phyloP scores from a whole-genome alignment of 345 rosid species.

The Excoecaria cochinchinensis region DNA sequence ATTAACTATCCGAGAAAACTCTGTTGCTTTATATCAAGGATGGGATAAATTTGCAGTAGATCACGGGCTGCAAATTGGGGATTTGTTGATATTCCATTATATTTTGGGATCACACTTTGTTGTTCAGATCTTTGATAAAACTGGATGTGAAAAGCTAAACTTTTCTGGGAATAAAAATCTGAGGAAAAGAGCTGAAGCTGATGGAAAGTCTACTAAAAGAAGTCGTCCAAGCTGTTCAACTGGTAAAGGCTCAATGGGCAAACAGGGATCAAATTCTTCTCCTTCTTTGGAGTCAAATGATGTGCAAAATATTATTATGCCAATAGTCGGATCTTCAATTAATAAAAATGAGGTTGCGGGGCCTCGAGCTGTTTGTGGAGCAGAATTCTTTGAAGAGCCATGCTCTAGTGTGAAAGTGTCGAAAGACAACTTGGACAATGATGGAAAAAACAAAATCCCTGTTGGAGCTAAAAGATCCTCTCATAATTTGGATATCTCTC shows the following conservation, averaged over 20 bases:
- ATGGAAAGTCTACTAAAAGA: slow-evolving; percentile 4
- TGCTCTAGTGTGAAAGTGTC: slow-evolving; percentile 20
- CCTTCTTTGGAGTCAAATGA: slow-evolving; percentile 12
- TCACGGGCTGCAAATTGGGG: slow-evolving; percentile 39
- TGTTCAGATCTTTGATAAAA: slow-evolving; percentile 35
- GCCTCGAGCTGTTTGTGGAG: not conserved
- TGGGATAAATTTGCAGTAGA: slow-evolving; percentile 36
- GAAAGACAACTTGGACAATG: slow-evolving; percentile 13
- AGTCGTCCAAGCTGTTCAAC: not conserved
- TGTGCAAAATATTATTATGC: slow-evolving; percentile 1
- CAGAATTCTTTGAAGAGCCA: slow-evolving; percentile 27
- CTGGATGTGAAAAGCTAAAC: slow-evolving; percentile 34
- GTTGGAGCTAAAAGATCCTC: slow-evolving; percentile 4
- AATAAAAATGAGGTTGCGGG: not conserved
- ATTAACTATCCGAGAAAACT: slow-evolving; percentile 22
- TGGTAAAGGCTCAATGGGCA: slow-evolving; percentile 13
- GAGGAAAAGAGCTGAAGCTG: slow-evolving; percentile 18
- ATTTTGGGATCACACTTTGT: slow-evolving; percentile 31
- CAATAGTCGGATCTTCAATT: not conserved
- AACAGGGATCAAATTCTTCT: slow-evolving; percentile 17
- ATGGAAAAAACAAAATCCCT: not conserved
- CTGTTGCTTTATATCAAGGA: slow-evolving; percentile 33
- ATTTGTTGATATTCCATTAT: slow-evolving; percentile 36
- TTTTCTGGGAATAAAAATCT: slow-evolving; percentile 15
- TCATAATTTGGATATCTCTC: slow-evolving; percentile 1